phyloP scores from a whole-genome alignment of 768 basidiomycete species.

The Tylopilus cervinicoccineus region DNA sequence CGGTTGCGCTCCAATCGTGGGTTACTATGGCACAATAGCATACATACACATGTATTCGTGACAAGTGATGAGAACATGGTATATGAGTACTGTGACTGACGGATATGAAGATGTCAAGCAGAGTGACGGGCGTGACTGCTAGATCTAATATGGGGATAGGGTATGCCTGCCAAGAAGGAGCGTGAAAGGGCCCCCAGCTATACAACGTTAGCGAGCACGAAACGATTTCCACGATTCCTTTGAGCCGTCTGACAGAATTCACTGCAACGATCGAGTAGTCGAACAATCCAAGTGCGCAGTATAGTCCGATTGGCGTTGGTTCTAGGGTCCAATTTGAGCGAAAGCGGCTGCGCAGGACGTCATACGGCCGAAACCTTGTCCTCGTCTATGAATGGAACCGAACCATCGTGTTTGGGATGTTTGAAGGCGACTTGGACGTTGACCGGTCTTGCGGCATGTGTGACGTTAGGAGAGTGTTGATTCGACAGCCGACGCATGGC shows the following conservation, averaged over 20 bases:
- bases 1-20: too few species aligned
- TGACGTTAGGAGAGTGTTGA: not conserved
- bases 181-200: too few species aligned
- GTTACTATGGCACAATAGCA: too few species aligned
- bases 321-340: not conserved
- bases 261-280: not conserved
- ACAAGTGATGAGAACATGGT: too few species aligned
- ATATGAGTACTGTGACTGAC: too few species aligned
- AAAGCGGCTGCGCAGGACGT: not conserved
- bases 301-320: not conserved
- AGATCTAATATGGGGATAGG: too few species aligned
- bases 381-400: slow-evolving; percentile 6
- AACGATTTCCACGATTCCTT: too few species aligned
- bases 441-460: slow-evolving; percentile 1
- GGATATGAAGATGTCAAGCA: too few species aligned
- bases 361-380: slow-evolving; percentile 4
- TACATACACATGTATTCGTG: too few species aligned
- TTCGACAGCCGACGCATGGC: slow-evolving; percentile 12
- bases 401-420: slow-evolving; percentile 2
- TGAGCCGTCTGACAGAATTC: not conserved
- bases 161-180: too few species aligned
- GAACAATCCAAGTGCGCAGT: not conserved
- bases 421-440: slow-evolving; percentile 19
- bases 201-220: too few species aligned
- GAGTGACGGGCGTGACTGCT: too few species aligned